Conservation (phyloP, 257 asterid genomes). For the Nicotiana undulata region DNA sequence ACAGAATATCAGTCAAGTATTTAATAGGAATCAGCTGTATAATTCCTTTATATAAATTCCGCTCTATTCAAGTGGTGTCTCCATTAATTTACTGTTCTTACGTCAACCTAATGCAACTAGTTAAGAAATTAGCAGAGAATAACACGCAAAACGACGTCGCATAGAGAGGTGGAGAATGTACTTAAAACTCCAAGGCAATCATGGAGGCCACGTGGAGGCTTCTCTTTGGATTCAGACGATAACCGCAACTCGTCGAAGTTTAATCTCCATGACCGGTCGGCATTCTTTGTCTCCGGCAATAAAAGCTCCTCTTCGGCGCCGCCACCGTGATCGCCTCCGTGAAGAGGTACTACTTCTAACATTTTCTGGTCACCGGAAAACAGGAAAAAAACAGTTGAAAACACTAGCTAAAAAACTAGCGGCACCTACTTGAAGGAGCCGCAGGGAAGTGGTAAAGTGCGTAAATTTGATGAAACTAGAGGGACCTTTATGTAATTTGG, state of each 20-base stretch:
- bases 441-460: background rate
- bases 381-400: no score
- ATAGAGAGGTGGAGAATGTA: background rate
- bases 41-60: background rate
- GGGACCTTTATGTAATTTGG: background rate
- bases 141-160: background rate
- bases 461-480: slow-evolving; percentile 4
- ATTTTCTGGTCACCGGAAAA: background rate
- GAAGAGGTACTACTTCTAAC: slow-evolving; percentile 14
- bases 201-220: slow-evolving; percentile 33
- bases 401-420: no score
- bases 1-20: background rate
- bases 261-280: slow-evolving; percentile 38
- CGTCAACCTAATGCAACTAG: background rate
- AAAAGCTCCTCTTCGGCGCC: slow-evolving; percentile 33
- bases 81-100: background rate
- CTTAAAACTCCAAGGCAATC: slow-evolving; percentile 26
- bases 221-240: slow-evolving; percentile 34
- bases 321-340: slow-evolving; percentile 16
- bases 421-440: background rate
- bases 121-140: background rate
- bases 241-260: slow-evolving; percentile 36
- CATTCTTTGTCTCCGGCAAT: slow-evolving; percentile 24
- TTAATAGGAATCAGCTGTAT: background rate
- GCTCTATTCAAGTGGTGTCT: background rate